Base-by-base conservation (phyloP, 2,329 filamentous ascomycete genomes). In the Tolypocladium tundrense region DNA sequence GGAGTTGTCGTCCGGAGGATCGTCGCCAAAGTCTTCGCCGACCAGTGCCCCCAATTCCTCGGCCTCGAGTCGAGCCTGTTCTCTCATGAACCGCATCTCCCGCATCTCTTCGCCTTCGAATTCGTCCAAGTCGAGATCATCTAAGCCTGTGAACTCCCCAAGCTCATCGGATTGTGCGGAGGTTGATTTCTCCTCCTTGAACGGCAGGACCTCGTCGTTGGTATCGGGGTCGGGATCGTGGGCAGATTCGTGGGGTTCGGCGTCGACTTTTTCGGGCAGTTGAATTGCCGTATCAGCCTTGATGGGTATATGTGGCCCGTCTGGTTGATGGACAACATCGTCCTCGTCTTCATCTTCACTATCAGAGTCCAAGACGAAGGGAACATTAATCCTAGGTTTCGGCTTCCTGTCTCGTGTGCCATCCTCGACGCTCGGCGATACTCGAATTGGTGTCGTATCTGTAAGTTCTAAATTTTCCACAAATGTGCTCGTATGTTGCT, bases 281-380 rank as follows among this genome's bases (percentile, higher is more conserved):
- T 7, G 9, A 13, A 48, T 6, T 14, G 11, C 19, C 10, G 37
- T 14, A 27, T 16, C 21, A 2, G 31, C 19, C 21, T 16, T 37
- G 39, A 31, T 24, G 43, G 14, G 24, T 14, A n/a, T 21, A 10
- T 37, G 43, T 3, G 24, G 45, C 7, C 27, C 42, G 9, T 51
- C 43, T 14, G 14, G 16, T 53, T 31, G 21, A 4, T 48, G n/a
- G 4, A 33, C 35, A 37, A 11, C 53, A 6, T 55, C 53, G 33
- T 61, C 58, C 27, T 64, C 63, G 9, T 61, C 52, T 14, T 73
- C 71, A 14, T 70, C 71, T 55, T 75, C 83, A 55, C 77, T 80
- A 54, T 85, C 83, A 0, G 88, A 90, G 60, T 91, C 87, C 58
- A 88, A 82, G 45, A 91, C 67, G 64, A 92, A 92, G 0, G 87